A percentile compares a stretch with the other conserved stretches of the same genome.
These are phyloP conservation scores for Monosporozyma siamensis DNA, from an alignment of 805 yeast species.

Conservation along the genomic window DNA sequence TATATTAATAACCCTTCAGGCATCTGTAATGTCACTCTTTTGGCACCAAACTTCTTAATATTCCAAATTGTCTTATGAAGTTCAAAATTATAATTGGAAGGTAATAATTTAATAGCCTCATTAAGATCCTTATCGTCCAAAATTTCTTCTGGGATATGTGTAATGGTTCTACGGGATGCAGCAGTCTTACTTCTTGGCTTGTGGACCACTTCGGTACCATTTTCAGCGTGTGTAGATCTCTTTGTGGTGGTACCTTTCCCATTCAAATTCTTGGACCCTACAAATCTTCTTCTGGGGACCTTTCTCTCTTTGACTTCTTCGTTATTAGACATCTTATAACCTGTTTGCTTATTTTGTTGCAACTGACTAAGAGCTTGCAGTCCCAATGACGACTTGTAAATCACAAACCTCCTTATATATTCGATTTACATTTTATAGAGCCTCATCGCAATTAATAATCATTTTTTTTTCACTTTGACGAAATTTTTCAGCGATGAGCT, in stretches of 20 bases:
- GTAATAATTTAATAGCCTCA: conserved; percentile 70
- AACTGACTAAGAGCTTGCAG: too few relatives aligned
- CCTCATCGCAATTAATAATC: conserved; percentile 2
- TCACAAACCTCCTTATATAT: too few relatives aligned
- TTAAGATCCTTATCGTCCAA: conserved; percentile 72
- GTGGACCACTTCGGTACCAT: conserved; percentile 19
- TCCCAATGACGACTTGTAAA: too few relatives aligned
- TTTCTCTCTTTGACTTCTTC: not conserved
- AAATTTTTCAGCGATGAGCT: conserved; percentile 1
- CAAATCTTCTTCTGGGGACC: conserved; percentile 48
- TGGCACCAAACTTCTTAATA: conserved; percentile 62
- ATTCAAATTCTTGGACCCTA: conserved; percentile 39
- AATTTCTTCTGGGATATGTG: conserved; percentile 85
- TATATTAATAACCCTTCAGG: conserved; percentile 92
- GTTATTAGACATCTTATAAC: not conserved
- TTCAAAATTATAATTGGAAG: conserved; percentile 90
- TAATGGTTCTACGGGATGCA: conserved; percentile 51
- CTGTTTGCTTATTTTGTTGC: too few relatives aligned
- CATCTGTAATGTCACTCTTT: conserved; percentile 88
- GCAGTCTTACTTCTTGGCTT: conserved; percentile 23
- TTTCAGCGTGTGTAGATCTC: conserved; percentile 4
- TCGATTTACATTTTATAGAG: too few relatives aligned
- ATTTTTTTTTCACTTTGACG: not conserved
- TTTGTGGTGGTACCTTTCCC: conserved; percentile 23
- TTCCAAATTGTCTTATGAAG: conserved; percentile 95